phyloP scores from a whole-genome alignment of 225 moss, liverwort and hornwort species.

The Marchantia polymorpha region DNA sequence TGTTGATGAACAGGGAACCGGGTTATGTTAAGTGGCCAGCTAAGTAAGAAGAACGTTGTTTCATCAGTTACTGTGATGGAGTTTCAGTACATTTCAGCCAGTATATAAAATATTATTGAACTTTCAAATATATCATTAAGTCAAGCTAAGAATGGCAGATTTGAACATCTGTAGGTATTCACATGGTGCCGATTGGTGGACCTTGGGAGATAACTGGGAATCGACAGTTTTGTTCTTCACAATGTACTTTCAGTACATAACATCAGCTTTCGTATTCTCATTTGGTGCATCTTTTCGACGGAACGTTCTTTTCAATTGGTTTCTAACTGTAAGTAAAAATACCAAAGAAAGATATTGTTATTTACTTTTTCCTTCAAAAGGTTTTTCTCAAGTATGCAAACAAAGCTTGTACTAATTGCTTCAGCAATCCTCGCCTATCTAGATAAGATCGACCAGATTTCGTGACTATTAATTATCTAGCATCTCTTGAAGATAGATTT shows the following conservation, averaged over 20 bases:
- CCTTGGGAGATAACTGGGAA: conserved; percentile 85
- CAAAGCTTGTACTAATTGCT: too few relatives aligned
- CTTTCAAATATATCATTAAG: too few relatives aligned
- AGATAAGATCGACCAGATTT: too few relatives aligned
- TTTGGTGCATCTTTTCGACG: conserved; percentile 72
- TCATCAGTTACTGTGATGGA: too few relatives aligned
- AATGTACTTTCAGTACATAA: conserved; percentile 77
- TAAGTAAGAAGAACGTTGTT: conserved; percentile 32
- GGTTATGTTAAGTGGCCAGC: conserved; percentile 77
- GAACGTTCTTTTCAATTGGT: conserved; percentile 57
- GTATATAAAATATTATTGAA: too few relatives aligned
- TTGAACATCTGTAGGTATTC: conserved; percentile 48
- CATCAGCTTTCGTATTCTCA: conserved; percentile 67
- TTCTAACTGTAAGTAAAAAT: conserved; percentile 50
- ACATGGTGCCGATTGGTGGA: conserved; percentile 88
- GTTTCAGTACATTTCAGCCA: too few relatives aligned
- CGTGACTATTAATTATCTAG: too few relatives aligned
- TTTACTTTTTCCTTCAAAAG: not conserved
- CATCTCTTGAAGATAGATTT: too few relatives aligned
- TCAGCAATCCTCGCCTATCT: too few relatives aligned
- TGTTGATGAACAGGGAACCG: conserved; percentile 50
- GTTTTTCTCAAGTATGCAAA: too few relatives aligned
- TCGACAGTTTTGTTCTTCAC: conserved; percentile 73
- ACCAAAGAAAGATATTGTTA: not conserved
- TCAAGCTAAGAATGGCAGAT: too few relatives aligned